Percentiles rank a stretch among this genome's conserved stretches.
Conservation (phyloP, 164 flowering plant genomes). For the Houttuynia cordata region DNA sequence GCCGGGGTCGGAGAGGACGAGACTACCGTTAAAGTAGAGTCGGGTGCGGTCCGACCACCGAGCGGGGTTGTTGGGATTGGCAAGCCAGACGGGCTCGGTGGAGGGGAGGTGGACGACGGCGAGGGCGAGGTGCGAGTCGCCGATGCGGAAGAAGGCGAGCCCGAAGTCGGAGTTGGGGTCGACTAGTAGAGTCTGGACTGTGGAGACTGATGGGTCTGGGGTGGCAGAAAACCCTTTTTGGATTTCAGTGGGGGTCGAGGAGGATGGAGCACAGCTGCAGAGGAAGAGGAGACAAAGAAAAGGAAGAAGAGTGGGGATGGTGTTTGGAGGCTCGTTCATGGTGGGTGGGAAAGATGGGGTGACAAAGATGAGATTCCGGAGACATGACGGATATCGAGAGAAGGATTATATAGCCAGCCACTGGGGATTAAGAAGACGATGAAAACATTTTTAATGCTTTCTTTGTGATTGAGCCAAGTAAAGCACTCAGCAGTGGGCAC, state of each 20-base stretch:
- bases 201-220: background rate
- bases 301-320: background rate
- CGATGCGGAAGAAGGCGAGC: slow-evolving; percentile 58
- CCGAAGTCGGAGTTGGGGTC: slow-evolving; percentile 54
- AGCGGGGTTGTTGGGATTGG: slow-evolving; percentile 18
- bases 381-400: too few species aligned
- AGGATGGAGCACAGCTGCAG: background rate
- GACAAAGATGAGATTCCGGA: too few species aligned
- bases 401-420: too few species aligned
- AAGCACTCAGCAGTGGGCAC: too few species aligned
- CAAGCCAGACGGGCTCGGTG: slow-evolving; percentile 47
- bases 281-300: background rate
- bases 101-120: slow-evolving; percentile 52
- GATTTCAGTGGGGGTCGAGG: background rate
- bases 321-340: background rate
- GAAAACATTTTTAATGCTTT: too few species aligned
- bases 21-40: slow-evolving; percentile 65
- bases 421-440: too few species aligned
- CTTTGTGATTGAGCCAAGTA: too few species aligned
- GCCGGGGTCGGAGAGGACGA: slow-evolving; percentile 37
- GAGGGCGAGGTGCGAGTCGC: slow-evolving; percentile 39
- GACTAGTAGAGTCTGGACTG: slow-evolving; percentile 23
- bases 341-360: too few species aligned
- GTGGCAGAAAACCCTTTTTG: background rate
- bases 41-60: slow-evolving; percentile 41